These are phyloP conservation scores for Rhododendron ferrugineum DNA, from an alignment of 148 eudicot species.

Conservation along the genomic window DNA sequence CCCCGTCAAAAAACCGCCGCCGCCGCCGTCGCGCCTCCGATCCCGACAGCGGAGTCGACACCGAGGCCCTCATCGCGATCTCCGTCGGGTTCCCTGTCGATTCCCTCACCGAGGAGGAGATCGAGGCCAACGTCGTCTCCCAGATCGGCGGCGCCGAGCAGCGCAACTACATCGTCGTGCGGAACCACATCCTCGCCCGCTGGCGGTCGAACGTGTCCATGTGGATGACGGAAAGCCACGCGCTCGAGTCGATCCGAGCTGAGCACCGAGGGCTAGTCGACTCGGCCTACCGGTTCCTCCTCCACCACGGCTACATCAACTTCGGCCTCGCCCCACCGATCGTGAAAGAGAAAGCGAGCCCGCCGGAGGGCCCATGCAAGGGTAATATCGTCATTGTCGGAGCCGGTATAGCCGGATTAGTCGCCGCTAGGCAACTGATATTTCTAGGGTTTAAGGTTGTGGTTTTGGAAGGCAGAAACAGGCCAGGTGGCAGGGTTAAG, in stretches of 20 bases:
- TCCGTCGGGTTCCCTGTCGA: slow-evolving; percentile 90
- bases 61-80: slow-evolving; percentile 78
- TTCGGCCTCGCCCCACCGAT: slow-evolving; percentile 67
- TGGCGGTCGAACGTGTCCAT: slow-evolving; percentile 68
- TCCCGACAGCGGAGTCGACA: slow-evolving; percentile 43
- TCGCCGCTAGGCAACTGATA: slow-evolving; percentile 70
- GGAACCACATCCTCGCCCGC: slow-evolving; percentile 66
- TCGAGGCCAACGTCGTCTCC: slow-evolving; percentile 54
- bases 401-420: slow-evolving; percentile 77
- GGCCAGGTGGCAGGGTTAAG: slow-evolving; percentile 87
- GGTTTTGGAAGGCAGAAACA: slow-evolving; percentile 61
- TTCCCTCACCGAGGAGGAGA: slow-evolving; percentile 84
- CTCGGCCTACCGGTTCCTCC: slow-evolving; percentile 54
- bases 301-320: slow-evolving; percentile 75
- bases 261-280: slow-evolving; percentile 50
- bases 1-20: slow-evolving; percentile 33
- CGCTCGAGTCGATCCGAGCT: slow-evolving; percentile 36
- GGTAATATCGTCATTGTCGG: slow-evolving; percentile 61
- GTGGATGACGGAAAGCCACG: slow-evolving; percentile 48
- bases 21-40: slow-evolving; percentile 38
- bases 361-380: slow-evolving; percentile 9
- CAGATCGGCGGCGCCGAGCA: slow-evolving; percentile 49
- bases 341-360: slow-evolving; percentile 18
- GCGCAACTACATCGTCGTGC: slow-evolving; percentile 54
- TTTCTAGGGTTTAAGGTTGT: slow-evolving; percentile 76